Evolutionary conservation across 306 rosid genomes (phyloP), one percentile per base, ranked within the genome.

Genomic region (Cajanus cajan): DNA sequence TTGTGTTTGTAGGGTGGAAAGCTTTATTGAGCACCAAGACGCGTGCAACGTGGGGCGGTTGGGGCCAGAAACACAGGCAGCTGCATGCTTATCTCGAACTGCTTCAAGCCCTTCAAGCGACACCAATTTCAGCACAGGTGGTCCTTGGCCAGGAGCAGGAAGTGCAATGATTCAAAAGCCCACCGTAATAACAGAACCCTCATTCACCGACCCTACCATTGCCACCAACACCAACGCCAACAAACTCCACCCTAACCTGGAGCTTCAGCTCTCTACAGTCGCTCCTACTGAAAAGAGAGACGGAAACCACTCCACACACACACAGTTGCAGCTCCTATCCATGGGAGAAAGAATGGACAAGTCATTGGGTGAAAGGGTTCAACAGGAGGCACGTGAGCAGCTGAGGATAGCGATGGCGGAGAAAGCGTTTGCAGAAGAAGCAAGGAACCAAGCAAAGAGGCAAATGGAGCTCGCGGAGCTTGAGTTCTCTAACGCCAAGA

Each of bases 11-110:
- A 96, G 99, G 90, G 99, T 95, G 78, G 99, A 95, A 87, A 95
- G 98, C 80, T 95, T 95, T 86, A 95, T 95, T 48, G 99, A 95
- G 68, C 99, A 95, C 73, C 99, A 95, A 89, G 99, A 95, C 81
- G 94, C 99, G 47, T 95, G 99, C 78, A 93, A 87, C 70, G 80
- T 90, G 89, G 98, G 97, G 6, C 85, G 86, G 40, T 82, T 88
- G 10, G 75, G 85, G 48, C 31, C 89, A 5, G 95, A 90, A 85
- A 12, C 85, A 9, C 70, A 65, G 16, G 51, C 47, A n/a, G 45
- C 47, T 34, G 83, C 91, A 34, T 95, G 98, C 66, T 79, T 95
- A 34, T 95, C 99, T 36, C 80, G 94, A 78, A 93, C 99, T 14
- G 97, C 97, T 21, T 93, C 99, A 3, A 95, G 98, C 73, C 98